A percentile compares a stretch with the other conserved stretches of the same genome.
These are phyloP conservation scores for Fraxinus quadrangulata DNA, from an alignment of 257 asterid genomes.

Conservation along the genomic window DNA sequence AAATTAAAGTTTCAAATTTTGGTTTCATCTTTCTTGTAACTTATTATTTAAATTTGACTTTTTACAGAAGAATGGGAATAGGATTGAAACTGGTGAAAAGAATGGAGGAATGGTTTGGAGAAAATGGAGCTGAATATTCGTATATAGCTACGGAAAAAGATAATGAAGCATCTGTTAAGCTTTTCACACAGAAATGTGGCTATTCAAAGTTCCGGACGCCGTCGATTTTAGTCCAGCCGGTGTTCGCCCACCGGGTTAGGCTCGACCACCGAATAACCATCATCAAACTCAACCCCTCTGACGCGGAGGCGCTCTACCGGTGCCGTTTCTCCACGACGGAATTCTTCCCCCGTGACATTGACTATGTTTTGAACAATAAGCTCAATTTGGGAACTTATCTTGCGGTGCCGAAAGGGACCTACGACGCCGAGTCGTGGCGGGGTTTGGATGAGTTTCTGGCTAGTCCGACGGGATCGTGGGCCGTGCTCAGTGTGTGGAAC, in stretches of 20 bases:
- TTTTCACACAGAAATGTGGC: conserved; percentile 77
- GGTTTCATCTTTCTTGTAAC: neutral
- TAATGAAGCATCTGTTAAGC: conserved; percentile 67
- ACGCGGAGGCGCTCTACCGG: conserved; percentile 72
- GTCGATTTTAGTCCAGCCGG: conserved; percentile 71
- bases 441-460: conserved; percentile 48
- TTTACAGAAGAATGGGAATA: conserved; percentile 79
- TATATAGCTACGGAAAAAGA: conserved; percentile 88
- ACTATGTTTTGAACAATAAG: conserved; percentile 50
- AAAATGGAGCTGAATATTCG: conserved; percentile 77
- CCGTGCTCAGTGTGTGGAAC: conserved; percentile 83
- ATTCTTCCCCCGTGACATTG: conserved; percentile 87
- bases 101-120: conserved; percentile 72
- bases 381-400: conserved; percentile 73
- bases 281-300: conserved; percentile 49
- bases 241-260: conserved; percentile 63
- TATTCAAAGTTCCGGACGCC: conserved; percentile 83
- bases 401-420: conserved; percentile 51
- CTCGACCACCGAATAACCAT: conserved; percentile 36
- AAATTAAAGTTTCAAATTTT: neutral
- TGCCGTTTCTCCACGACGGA: conserved; percentile 64
- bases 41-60: neutral
- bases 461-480: conserved; percentile 81
- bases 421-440: conserved; percentile 51
- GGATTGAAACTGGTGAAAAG: conserved; percentile 58